Percentiles rank a stretch among this genome's conserved stretches.
Conservation (phyloP, 2,329 filamentous ascomycete genomes). For the Capronia americana region DNA sequence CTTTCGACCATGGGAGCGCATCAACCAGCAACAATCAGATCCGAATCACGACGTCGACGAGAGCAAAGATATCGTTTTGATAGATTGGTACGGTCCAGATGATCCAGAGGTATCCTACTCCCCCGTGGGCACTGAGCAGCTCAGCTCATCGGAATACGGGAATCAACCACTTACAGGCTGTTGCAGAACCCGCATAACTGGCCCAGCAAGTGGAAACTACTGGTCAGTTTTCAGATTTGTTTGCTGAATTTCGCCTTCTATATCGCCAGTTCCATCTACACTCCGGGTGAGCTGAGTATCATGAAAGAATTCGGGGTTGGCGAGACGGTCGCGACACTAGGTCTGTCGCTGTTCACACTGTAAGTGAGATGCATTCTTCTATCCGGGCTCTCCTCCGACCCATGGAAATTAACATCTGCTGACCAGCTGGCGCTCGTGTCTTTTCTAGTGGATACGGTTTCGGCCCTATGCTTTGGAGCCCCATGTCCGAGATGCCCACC, state of each 20-base stretch:
- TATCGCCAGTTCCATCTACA: constrained; percentile 59
- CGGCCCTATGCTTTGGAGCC: constrained; percentile 54
- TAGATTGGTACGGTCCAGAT: constrained; percentile 22
- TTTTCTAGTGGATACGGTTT: constrained; percentile 50
- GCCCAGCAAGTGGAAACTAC: constrained; percentile 4
- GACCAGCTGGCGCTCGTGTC: not conserved
- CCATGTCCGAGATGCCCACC: constrained; percentile 58
- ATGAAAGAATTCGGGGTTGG: constrained; percentile 53
- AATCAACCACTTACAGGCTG: not conserved
- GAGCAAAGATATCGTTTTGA: constrained; percentile 11
- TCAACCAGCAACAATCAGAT: not conserved
- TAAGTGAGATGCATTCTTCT: constrained; percentile 40
- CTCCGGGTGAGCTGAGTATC: constrained; percentile 51
- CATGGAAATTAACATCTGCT: not conserved
- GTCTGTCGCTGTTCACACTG: constrained; percentile 57
- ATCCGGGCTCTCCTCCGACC: too few species aligned
- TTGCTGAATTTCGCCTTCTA: constrained; percentile 59
- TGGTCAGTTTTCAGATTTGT: constrained; percentile 45
- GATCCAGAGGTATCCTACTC: constrained; percentile 16
- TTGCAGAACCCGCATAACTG: constrained; percentile 14
- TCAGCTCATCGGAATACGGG: not conserved
- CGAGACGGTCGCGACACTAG: constrained; percentile 54
- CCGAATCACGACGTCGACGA: constrained; percentile 5
- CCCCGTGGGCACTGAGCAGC: not conserved
- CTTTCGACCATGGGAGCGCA: not conserved